Evolutionary conservation across 305 asterid genomes (phyloP), one percentile per base, ranked within the genome.

Genomic region (Solanum hybrid): DNA sequence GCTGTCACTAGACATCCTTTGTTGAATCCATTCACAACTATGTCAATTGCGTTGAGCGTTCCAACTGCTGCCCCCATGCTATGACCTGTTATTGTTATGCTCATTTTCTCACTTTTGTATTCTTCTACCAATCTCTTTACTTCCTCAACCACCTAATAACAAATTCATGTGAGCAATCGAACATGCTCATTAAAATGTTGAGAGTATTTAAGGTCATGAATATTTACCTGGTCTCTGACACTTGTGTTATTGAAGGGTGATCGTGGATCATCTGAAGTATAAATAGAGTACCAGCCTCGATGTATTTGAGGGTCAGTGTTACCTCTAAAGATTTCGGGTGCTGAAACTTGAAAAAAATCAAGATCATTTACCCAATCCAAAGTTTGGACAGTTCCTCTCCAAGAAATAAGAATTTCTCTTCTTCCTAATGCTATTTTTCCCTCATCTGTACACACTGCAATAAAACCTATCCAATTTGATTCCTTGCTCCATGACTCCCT

Each of bases 401-500:
- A 93, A 24, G 92, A 94, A 22, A 96, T 89, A 91, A 95, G 86
- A 87, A 95, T 94, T 78, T 96, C 98, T 89, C 98, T 91, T 24
- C 97, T 91, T 34, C 98, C 98, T 40, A 96, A 86, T 6, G 89
- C 93, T 34, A 4, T 13, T 85, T 93, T 94, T 6, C 96, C 98
- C 88, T 94, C 94, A 40, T 96, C 96, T 0, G 98, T 95, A 2
- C 94, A 96, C 93, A 93, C 96, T 1, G 97, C 98, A n/a, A 95
- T 94, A 29, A 36, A 96, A 84, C 98, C 98, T 11, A 96, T 95
- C 97, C 97, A 95, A 88, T 94, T 96, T 2, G 98, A 96, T 29
- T 95, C 98, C 88, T 90, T 95, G 91, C 92, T 93, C 98, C 98
- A 95, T 8, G 95, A 92, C 86, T 95, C 96, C 75, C 95, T 90